Evolutionary conservation across 805 yeast genomes (phyloP).

Genomic region (Starmerella bombi): DNA sequence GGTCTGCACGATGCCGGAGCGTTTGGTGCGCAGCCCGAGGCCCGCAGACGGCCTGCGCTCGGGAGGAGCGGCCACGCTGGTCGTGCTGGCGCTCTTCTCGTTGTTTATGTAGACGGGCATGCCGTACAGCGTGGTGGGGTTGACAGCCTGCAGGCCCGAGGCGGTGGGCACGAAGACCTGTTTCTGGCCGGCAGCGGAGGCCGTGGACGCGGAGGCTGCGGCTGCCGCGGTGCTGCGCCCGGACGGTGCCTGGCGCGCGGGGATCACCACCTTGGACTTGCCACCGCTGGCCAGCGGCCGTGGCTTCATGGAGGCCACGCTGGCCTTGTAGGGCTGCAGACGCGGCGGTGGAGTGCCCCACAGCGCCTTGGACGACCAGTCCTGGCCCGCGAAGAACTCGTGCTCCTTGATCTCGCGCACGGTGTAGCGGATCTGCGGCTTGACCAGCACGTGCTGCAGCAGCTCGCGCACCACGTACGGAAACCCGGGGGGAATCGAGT

Average conservation of each 20-base stretch:
- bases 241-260: background rate
- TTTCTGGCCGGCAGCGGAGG: background rate
- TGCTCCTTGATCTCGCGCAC: constrained; percentile 49
- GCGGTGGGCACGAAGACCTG: constrained; percentile 15
- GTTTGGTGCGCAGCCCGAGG: background rate
- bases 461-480: constrained; percentile 54
- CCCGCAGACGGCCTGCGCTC: background rate
- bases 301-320: constrained; percentile 19
- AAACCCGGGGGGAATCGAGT: constrained; percentile 53
- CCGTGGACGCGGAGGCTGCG: background rate
- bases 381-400: constrained; percentile 52
- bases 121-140: constrained; percentile 19
- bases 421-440: constrained; percentile 54
- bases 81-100: background rate
- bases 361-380: constrained; percentile 57
- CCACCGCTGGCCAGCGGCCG: constrained; percentile 4
- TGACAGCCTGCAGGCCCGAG: constrained; percentile 18
- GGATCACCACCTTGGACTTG: background rate
- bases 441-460: constrained; percentile 48
- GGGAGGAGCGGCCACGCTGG: background rate
- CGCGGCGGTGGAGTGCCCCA: constrained; percentile 64
- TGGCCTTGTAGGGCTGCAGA: constrained; percentile 37
- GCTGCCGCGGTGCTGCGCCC: background rate
- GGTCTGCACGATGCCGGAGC: background rate
- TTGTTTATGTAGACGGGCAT: constrained; percentile 12